A percentile compares a stretch with the other conserved stretches of the same genome.
These are phyloP conservation scores for Ceratopteris richardii DNA, from an alignment of 75 land plant species.

Conservation along the genomic window DNA sequence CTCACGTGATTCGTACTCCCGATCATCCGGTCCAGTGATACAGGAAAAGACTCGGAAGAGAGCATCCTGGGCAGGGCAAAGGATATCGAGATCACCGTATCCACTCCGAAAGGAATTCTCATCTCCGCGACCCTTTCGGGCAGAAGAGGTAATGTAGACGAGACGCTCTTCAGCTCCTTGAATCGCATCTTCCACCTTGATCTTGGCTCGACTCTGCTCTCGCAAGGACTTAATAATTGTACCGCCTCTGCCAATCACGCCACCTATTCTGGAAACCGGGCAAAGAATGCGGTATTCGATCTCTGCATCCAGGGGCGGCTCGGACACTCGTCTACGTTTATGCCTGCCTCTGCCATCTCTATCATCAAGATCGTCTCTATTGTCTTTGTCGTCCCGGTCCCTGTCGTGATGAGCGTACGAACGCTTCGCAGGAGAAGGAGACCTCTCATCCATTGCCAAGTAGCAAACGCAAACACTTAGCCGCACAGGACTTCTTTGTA, in stretches of 20 bases:
- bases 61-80: slow-evolving; percentile 46
- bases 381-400: neutral
- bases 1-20: slow-evolving; percentile 16
- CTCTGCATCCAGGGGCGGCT: too few species aligned
- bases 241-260: slow-evolving; percentile 74
- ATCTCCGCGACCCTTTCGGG: slow-evolving; percentile 11
- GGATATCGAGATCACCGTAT: neutral
- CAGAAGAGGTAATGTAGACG: slow-evolving; percentile 37
- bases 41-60: slow-evolving; percentile 47
- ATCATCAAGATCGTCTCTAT: neutral
- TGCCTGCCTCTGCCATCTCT: slow-evolving; percentile 1
- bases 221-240: slow-evolving; percentile 40
- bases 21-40: slow-evolving; percentile 34
- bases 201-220: slow-evolving; percentile 60
- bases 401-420: neutral
- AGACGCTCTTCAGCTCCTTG: slow-evolving; percentile 75
- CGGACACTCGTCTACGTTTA: neutral
- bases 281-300: slow-evolving; percentile 56
- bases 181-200: slow-evolving; percentile 65
- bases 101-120: slow-evolving; percentile 12
- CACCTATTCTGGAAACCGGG: slow-evolving; percentile 53
- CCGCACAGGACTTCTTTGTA: too few species aligned
- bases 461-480: too few species aligned
- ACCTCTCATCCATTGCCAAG: neutral
- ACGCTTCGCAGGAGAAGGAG: neutral